Conservation (phyloP, 257 asterid species). For the Solanum habrochaites region DNA sequence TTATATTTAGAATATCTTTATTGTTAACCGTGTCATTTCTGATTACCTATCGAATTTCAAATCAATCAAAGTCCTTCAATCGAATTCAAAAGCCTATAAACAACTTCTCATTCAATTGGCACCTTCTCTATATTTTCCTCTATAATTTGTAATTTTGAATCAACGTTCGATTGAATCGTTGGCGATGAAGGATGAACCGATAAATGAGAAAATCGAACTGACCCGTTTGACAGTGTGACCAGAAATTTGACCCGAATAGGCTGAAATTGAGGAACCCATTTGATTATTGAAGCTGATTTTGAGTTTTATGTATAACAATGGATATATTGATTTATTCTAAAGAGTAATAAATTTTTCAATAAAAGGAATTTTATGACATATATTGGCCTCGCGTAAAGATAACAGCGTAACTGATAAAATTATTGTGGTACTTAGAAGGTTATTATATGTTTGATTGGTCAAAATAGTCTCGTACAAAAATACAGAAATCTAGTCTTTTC, state of each 20-base stretch:
- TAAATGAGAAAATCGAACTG: background rate
- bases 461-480: no score
- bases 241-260: background rate
- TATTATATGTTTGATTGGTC: background rate
- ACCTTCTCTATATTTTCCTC: constrained; percentile 68
- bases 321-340: constrained; percentile 4
- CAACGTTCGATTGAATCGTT: constrained; percentile 22
- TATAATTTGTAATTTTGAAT: constrained; percentile 20
- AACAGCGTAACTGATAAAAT: background rate
- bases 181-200: constrained; percentile 8
- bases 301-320: constrained; percentile 2
- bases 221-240: background rate
- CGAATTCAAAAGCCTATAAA: background rate
- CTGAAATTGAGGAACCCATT: constrained; percentile 19
- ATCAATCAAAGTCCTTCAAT: background rate
- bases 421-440: no score
- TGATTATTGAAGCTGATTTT: constrained; percentile 13
- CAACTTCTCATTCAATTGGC: background rate
- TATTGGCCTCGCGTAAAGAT: background rate
- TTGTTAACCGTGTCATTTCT: background rate
- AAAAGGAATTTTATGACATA: background rate
- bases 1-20: no score
- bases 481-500: background rate
- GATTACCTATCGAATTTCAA: background rate
- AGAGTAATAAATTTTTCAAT: background rate